phyloP scores from a whole-genome alignment of 164 flowering plant species.

The Nelumbo lutea region DNA sequence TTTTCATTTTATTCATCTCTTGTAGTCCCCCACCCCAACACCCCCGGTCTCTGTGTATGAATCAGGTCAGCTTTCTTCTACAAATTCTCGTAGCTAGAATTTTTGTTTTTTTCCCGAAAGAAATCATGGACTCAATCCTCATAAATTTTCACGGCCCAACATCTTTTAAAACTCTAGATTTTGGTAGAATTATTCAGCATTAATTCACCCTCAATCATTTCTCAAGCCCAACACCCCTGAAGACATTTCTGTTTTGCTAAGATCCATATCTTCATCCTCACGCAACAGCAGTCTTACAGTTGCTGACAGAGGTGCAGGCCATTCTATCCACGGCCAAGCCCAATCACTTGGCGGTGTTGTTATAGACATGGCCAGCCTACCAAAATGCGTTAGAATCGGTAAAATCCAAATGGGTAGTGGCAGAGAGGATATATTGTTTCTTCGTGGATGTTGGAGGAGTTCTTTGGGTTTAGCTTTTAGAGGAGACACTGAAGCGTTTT shows the following conservation, averaged over 20 bases:
- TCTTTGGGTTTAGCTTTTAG: constrained; percentile 15
- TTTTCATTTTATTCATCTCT: too few relatives aligned
- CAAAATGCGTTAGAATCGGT: neutral
- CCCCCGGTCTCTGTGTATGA: too few relatives aligned
- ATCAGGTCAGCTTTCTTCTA: too few relatives aligned
- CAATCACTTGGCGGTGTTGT: constrained; percentile 12
- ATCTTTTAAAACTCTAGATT: constrained; percentile 7
- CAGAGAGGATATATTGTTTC: neutral
- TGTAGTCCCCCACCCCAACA: too few relatives aligned
- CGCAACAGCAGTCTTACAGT: constrained; percentile 1
- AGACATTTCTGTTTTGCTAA: constrained; percentile 13
- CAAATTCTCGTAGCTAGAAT: too few relatives aligned
- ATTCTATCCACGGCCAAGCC: constrained; percentile 8
- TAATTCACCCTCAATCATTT: neutral
- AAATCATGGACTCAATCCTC: constrained; percentile 4
- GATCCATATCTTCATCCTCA: constrained; percentile 3
- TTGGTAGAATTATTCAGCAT: neutral
- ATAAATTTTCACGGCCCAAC: constrained; percentile 1
- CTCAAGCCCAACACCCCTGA: constrained; percentile 6
- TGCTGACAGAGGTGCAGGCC: constrained; percentile 11
- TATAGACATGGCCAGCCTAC: constrained; percentile 5
- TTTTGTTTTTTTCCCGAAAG: too few relatives aligned
- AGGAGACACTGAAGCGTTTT: constrained; percentile 9
- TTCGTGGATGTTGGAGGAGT: constrained; percentile 14
- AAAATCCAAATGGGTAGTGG: neutral